Percentiles rank a stretch among this genome's conserved stretches.
phyloP scores from a whole-genome alignment of 768 basidiomycete species.

The Calocybe cyanea region DNA sequence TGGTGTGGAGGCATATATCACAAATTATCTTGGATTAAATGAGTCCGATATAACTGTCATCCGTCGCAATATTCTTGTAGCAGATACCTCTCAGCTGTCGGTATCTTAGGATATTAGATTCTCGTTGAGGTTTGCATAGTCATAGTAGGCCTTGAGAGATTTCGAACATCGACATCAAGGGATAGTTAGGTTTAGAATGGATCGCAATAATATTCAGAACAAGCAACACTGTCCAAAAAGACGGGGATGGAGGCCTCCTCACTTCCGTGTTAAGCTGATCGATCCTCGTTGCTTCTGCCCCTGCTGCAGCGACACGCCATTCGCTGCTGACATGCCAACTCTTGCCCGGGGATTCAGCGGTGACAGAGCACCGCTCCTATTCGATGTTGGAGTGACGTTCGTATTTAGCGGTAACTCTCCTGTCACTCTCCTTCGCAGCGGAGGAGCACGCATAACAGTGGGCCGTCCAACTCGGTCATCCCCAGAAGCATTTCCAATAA shows the following conservation, averaged over 20 bases:
- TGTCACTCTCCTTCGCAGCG: slow-evolving; percentile 60
- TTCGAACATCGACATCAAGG: no score
- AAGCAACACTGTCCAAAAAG: not conserved
- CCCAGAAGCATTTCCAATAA: slow-evolving; percentile 17
- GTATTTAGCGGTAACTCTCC: slow-evolving; percentile 40
- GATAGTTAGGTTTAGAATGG: no score
- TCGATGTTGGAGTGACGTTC: slow-evolving; percentile 21
- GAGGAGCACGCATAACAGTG: slow-evolving; percentile 36
- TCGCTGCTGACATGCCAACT: slow-evolving; percentile 40
- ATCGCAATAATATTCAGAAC: no score
- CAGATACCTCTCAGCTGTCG: slow-evolving; percentile 18
- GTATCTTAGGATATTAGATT: no score
- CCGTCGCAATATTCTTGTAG: slow-evolving; percentile 50
- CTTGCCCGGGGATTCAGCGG: slow-evolving; percentile 73
- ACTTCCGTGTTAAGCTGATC: slow-evolving; percentile 35
- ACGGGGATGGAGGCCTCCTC: slow-evolving; percentile 1
- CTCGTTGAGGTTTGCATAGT: no score
- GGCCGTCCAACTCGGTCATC: slow-evolving; percentile 22
- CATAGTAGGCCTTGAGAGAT: no score
- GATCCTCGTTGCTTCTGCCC: slow-evolving; percentile 37
- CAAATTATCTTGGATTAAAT: slow-evolving; percentile 50
- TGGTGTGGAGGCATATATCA: slow-evolving; percentile 62
- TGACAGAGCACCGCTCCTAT: slow-evolving; percentile 52
- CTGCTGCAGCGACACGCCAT: slow-evolving; percentile 11
- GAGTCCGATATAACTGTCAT: slow-evolving; percentile 62